Evolutionary conservation across 495 filamentous ascomycete species (phyloP).

Genomic region (Friedmanniomyces simplex): DNA sequence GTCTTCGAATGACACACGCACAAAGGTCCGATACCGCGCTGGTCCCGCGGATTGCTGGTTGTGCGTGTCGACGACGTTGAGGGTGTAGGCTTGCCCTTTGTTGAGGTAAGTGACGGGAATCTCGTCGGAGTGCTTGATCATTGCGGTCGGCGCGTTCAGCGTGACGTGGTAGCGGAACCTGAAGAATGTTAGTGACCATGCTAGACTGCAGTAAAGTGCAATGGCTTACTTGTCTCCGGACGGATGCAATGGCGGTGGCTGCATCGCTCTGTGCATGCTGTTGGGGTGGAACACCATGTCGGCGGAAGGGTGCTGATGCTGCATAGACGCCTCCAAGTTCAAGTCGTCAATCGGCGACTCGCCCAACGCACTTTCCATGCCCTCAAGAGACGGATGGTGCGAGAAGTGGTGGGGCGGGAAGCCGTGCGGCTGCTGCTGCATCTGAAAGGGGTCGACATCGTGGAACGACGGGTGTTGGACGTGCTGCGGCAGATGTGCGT

Average conservation of each 20-base stretch:
- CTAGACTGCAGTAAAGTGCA: not conserved
- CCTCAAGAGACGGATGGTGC: slow-evolving; percentile 68
- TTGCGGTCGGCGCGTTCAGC: slow-evolving; percentile 90
- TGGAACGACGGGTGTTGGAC: slow-evolving; percentile 45
- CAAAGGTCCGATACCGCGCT: slow-evolving; percentile 66
- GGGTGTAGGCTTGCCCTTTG: slow-evolving; percentile 84
- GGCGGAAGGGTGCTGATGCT: slow-evolving; percentile 31
- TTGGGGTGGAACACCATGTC: slow-evolving; percentile 28
- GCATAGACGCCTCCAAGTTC: slow-evolving; percentile 34
- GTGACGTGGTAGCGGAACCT: slow-evolving; percentile 89
- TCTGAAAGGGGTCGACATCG: slow-evolving; percentile 62
- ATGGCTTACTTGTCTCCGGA: slow-evolving; percentile 30
- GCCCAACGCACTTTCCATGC: slow-evolving; percentile 55
- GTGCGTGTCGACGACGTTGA: slow-evolving; percentile 67
- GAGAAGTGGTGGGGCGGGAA: slow-evolving; percentile 75
- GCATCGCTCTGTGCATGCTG: slow-evolving; percentile 21
- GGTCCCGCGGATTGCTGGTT: slow-evolving; percentile 30
- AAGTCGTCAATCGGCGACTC: slow-evolving; percentile 50
- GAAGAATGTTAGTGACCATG: slow-evolving; percentile 24
- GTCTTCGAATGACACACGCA: slow-evolving; percentile 91
- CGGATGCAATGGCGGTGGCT: slow-evolving; percentile 20
- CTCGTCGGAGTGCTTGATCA: slow-evolving; percentile 77
- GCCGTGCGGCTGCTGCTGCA: slow-evolving; percentile 42
- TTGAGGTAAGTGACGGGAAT: slow-evolving; percentile 95
- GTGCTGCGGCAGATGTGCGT: slow-evolving; percentile 32